Conservation (phyloP, 495 filamentous ascomycete species). For the Beverwykella pulmonaria region DNA sequence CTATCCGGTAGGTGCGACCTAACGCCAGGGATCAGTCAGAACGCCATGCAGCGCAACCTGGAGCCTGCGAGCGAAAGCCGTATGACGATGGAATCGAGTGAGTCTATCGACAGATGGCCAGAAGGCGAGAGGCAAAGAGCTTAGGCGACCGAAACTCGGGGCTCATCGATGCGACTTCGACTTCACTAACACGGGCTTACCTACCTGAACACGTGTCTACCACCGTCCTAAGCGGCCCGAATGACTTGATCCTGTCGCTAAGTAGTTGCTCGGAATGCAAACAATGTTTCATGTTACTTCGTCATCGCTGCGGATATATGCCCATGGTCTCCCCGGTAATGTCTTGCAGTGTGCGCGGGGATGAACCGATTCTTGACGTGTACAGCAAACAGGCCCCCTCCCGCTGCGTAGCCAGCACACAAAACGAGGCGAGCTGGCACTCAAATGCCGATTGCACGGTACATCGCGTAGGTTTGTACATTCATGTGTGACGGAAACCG, state of each 20-base stretch:
- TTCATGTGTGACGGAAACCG: not conserved
- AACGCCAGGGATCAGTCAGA: not conserved
- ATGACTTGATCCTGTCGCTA: slow-evolving; percentile 5
- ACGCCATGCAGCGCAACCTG: not conserved
- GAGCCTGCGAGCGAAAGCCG: not conserved
- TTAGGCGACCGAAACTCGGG: not conserved
- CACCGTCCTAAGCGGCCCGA: not conserved
- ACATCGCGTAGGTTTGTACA: not conserved
- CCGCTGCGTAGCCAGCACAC: not conserved
- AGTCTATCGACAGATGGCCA: not conserved
- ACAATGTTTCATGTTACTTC: slow-evolving; percentile 15
- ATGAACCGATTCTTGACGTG: not conserved
- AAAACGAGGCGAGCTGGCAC: not conserved
- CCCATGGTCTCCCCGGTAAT: not conserved
- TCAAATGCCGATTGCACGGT: not conserved
- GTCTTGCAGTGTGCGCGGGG: not conserved
- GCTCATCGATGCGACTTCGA: not conserved
- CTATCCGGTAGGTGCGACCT: not conserved
- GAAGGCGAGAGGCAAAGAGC: not conserved
- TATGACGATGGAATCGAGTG: not conserved
- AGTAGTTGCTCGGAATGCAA: slow-evolving; percentile 25
- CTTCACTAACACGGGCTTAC: slow-evolving; percentile 4
- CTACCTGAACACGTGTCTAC: slow-evolving; percentile 32
- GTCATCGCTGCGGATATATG: not conserved
- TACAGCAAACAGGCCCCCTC: not conserved